A percentile compares a stretch with the other conserved stretches of the same genome.
These are phyloP conservation scores for Ogataea pignaliae DNA, from an alignment of 805 yeast genomes.

Conservation along the genomic window DNA sequence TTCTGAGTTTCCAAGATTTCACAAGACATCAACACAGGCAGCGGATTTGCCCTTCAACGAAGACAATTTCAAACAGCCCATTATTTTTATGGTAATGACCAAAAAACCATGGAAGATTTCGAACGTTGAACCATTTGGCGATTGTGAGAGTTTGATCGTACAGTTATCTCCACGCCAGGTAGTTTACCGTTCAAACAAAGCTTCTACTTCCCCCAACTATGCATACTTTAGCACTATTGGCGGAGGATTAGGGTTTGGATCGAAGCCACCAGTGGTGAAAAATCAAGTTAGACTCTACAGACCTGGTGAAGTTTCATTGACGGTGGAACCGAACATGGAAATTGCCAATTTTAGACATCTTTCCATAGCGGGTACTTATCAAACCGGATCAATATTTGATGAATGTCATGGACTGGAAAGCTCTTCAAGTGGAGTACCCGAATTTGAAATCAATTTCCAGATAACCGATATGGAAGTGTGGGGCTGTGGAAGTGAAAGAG, in stretches of 20 bases:
- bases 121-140: conserved; percentile 71
- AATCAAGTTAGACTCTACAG: conserved; percentile 38
- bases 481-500: conserved; percentile 84
- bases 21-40: conserved; percentile 15
- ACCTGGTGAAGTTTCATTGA: conserved; percentile 77
- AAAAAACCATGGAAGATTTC: conserved; percentile 75
- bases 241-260: conserved; percentile 83
- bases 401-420: background rate
- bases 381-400: conserved; percentile 31
- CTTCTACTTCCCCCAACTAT: conserved; percentile 23
- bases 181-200: conserved; percentile 32
- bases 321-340: conserved; percentile 74
- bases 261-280: conserved; percentile 56
- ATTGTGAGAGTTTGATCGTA: conserved; percentile 48
- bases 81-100: conserved; percentile 62
- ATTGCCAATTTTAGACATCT: conserved; percentile 74
- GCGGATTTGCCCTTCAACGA: conserved; percentile 12
- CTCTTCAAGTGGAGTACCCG: conserved; percentile 22
- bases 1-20: conserved; percentile 42
- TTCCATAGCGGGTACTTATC: conserved; percentile 49
- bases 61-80: conserved; percentile 32
- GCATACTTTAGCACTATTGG: conserved; percentile 70
- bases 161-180: conserved; percentile 67
- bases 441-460: conserved; percentile 65
- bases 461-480: conserved; percentile 81